Evolutionary conservation across 352 stramenopile species (phyloP).

Genomic region (Phytophthora fragariae): DNA sequence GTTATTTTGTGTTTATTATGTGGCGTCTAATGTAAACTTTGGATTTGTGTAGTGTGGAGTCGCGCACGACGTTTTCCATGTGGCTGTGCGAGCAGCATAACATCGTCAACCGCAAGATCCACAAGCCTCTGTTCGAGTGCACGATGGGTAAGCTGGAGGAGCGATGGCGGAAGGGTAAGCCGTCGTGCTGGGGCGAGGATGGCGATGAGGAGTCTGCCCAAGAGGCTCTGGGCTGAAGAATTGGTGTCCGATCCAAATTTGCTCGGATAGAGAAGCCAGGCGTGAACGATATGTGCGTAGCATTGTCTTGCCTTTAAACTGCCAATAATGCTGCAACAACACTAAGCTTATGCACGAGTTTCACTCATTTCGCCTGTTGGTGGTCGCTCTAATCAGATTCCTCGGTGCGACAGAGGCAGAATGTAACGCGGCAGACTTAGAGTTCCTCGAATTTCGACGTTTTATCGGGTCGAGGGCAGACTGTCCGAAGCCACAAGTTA

Average conservation of each 20-base stretch:
- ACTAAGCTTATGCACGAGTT: not conserved
- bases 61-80: conserved; percentile 92
- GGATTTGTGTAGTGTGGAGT: conserved; percentile 75
- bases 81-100: conserved; percentile 99
- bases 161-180: conserved; percentile 93
- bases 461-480: conserved; percentile 31
- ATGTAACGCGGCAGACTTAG: conserved; percentile 17
- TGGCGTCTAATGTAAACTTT: conserved; percentile 1
- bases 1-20: not conserved
- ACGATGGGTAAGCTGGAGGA: conserved; percentile 94
- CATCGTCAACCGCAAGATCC: conserved; percentile 97
- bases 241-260: not conserved
- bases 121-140: conserved; percentile 95
- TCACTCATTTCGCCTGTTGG: conserved; percentile 1
- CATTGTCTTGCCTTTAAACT: conserved; percentile 26
- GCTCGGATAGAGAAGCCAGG: conserved; percentile 4
- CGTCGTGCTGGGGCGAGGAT: conserved; percentile 86
- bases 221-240: conserved; percentile 35
- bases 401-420: conserved; percentile 8
- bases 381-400: conserved; percentile 18
- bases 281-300: conserved; percentile 20
- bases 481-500: conserved; percentile 9
- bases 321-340: conserved; percentile 7
- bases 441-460: conserved; percentile 50
- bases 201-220: conserved; percentile 40